These are phyloP conservation scores for Phytophthora syringae DNA, from an alignment of 352 stramenopile species.

Conservation along the genomic window DNA sequence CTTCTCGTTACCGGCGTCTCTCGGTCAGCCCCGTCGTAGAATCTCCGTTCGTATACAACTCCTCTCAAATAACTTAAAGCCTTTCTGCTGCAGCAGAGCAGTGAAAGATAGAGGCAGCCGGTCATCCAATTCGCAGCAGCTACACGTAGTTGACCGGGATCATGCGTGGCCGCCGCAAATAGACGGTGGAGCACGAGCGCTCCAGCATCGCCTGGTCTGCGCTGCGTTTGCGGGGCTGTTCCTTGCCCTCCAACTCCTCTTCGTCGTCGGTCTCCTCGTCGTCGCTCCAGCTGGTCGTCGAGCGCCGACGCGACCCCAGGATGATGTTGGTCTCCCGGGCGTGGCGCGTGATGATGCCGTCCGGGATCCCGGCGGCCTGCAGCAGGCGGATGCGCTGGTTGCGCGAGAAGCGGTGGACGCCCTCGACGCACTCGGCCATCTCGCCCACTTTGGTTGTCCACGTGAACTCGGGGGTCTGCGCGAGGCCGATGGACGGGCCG, in stretches of 20 bases:
- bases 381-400: constrained; percentile 65
- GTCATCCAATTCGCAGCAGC: no score
- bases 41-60: constrained; percentile 29
- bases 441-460: constrained; percentile 73
- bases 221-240: constrained; percentile 45
- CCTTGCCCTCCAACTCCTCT: constrained; percentile 17
- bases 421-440: constrained; percentile 70
- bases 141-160: constrained; percentile 74
- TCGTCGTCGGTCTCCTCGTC: constrained; percentile 20
- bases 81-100: neutral
- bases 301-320: constrained; percentile 57
- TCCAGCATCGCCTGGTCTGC: constrained; percentile 51
- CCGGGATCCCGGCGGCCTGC: constrained; percentile 57
- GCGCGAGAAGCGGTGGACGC: constrained; percentile 67
- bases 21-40: constrained; percentile 16
- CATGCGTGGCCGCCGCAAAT: constrained; percentile 64
- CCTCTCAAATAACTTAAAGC: constrained; percentile 34
- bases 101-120: no score
- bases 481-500: constrained; percentile 62
- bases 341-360: constrained; percentile 73
- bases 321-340: constrained; percentile 76
- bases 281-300: constrained; percentile 25
- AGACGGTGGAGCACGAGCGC: constrained; percentile 49
- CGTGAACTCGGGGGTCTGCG: constrained; percentile 64
- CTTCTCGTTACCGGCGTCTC: constrained; percentile 23